phyloP scores from a whole-genome alignment of 768 basidiomycete species.

The Sutorius australiensis region DNA sequence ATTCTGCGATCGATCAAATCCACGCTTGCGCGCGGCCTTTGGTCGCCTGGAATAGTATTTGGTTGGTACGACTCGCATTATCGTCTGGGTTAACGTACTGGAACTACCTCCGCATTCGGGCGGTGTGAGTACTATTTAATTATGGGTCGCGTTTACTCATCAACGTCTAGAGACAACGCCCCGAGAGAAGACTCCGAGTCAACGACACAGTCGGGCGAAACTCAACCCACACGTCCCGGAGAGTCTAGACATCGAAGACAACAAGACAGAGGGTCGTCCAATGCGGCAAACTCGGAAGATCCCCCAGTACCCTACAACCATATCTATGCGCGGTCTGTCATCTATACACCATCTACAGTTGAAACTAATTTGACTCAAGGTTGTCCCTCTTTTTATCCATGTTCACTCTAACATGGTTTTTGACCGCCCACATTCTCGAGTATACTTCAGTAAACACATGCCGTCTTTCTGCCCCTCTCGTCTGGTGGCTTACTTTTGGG shows the following conservation, averaged over 20 bases:
- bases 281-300: conserved; percentile 24
- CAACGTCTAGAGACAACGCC: conserved; percentile 17
- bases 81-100: conserved; percentile 51
- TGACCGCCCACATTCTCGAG: conserved; percentile 74
- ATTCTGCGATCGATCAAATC: conserved; percentile 49
- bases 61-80: conserved; percentile 53
- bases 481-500: conserved; percentile 85
- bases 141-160: conserved; percentile 8
- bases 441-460: conserved; percentile 76
- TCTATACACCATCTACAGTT: not conserved
- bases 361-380: conserved; percentile 28
- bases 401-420: conserved; percentile 76
- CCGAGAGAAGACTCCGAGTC: conserved; percentile 30
- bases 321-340: conserved; percentile 28
- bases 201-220: conserved; percentile 23
- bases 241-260: conserved; percentile 17
- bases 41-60: conserved; percentile 64
- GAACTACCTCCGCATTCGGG: conserved; percentile 44
- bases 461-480: conserved; percentile 67
- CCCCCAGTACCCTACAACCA: conserved; percentile 24
- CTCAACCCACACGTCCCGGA: conserved; percentile 6
- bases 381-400: conserved; percentile 64
- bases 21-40: conserved; percentile 59
- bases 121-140: conserved; percentile 19
- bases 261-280: conserved; percentile 19